Evolutionary conservation across 75 land plant species (phyloP).

Genomic region (Sequoia sempervirens): DNA sequence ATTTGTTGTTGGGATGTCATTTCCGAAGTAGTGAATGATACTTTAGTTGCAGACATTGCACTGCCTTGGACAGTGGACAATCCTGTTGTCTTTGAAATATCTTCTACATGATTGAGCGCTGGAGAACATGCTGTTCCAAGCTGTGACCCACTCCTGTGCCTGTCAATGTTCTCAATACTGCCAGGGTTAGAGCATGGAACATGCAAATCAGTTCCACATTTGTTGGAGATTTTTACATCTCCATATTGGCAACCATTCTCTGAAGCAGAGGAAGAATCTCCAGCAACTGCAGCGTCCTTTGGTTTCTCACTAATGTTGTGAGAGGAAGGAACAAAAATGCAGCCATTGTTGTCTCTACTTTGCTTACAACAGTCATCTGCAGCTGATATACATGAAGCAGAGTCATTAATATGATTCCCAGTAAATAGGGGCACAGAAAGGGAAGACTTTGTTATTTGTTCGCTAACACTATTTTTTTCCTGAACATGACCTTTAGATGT

Average conservation of each 20-base stretch:
- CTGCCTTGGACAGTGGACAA: neutral
- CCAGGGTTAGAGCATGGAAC: neutral
- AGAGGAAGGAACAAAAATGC: constrained; percentile 1
- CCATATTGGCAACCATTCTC: constrained; percentile 7
- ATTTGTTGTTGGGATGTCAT: constrained; percentile 23
- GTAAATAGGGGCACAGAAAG: neutral
- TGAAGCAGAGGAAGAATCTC: neutral
- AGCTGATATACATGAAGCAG: neutral
- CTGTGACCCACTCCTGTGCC: neutral
- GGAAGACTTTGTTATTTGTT: neutral
- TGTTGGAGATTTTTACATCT: neutral
- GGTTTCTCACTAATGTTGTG: constrained; percentile 6
- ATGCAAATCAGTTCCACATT: neutral
- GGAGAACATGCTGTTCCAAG: constrained; percentile 9
- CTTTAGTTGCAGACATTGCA: neutral
- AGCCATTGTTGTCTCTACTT: constrained; percentile 4
- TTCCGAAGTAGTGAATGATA: constrained; percentile 10
- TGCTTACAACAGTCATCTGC: neutral
- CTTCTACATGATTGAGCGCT: constrained; percentile 7
- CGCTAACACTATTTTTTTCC: neutral
- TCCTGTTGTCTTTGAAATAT: constrained; percentile 8
- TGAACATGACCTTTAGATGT: neutral
- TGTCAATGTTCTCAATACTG: neutral
- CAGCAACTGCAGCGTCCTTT: neutral
- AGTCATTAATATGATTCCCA: constrained; percentile 1